These are phyloP conservation scores for Pholiota conissans DNA, from an alignment of 768 basidiomycete genomes.

Conservation along the genomic window DNA sequence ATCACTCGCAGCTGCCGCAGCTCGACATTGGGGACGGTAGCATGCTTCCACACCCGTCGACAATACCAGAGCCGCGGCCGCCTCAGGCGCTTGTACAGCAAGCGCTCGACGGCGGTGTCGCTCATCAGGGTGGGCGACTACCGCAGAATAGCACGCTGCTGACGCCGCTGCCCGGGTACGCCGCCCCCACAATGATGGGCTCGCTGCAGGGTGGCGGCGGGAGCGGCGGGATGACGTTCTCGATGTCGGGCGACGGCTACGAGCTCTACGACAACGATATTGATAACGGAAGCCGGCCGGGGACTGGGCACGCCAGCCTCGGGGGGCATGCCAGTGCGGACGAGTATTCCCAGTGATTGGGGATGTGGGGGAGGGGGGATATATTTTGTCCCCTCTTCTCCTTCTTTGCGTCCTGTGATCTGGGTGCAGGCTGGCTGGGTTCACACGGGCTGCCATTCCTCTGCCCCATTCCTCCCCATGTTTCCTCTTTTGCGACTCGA, in stretches of 20 bases:
- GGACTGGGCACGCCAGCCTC: conserved; percentile 19
- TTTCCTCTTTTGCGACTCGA: not conserved
- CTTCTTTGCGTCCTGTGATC: conserved; percentile 5
- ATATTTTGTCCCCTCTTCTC: conserved; percentile 1
- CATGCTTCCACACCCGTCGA: conserved; percentile 8
- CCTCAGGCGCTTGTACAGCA: conserved; percentile 20
- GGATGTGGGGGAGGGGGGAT: not conserved
- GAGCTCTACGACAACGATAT: conserved; percentile 40
- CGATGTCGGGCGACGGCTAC: conserved; percentile 28
- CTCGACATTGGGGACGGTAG: conserved; percentile 18
- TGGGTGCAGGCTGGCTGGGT: not conserved
- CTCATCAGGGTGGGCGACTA: conserved; percentile 38
- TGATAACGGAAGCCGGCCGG: conserved; percentile 15
- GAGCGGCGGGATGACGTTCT: conserved; percentile 16
- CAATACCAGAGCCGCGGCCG: conserved; percentile 12
- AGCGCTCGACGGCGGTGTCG: conserved; percentile 26
- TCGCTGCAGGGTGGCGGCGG: conserved; percentile 25
- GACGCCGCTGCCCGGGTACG: conserved; percentile 68
- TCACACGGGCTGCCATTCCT: conserved; percentile 5
- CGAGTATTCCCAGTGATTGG: conserved; percentile 21
- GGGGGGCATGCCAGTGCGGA: conserved; percentile 18
- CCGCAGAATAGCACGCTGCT: conserved; percentile 68
- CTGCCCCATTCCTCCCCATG: not conserved
- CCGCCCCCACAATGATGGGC: conserved; percentile 38
- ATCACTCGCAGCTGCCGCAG: conserved; percentile 31